These are phyloP conservation scores for Botrytis fabae DNA, from an alignment of 2,329 filamentous ascomycete genomes.

Conservation along the genomic window DNA sequence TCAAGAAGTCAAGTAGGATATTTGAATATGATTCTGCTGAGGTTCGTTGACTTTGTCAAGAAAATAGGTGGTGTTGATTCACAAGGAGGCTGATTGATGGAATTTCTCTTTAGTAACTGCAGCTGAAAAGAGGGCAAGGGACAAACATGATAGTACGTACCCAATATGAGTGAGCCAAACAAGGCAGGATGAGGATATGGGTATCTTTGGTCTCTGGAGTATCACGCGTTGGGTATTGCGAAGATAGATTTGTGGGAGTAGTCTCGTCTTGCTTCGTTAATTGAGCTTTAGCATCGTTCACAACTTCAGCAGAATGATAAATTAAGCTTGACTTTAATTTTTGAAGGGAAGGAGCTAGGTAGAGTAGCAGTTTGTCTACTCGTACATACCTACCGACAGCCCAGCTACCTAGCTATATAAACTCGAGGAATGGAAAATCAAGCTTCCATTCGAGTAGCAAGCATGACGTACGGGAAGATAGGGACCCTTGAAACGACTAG, in stretches of 20 bases:
- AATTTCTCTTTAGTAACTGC: neutral
- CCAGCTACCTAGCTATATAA: neutral
- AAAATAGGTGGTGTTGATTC: neutral
- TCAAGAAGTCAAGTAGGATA: neutral
- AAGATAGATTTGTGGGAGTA: neutral
- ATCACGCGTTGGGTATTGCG: neutral
- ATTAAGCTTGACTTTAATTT: neutral
- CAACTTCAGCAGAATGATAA: neutral
- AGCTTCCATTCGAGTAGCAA: constrained; percentile 8
- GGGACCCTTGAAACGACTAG: constrained; percentile 7
- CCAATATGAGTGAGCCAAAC: neutral
- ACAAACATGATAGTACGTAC: neutral
- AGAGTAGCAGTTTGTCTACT: neutral
- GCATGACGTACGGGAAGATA: constrained; percentile 8
- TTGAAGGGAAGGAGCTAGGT: neutral
- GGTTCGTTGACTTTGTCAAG: neutral
- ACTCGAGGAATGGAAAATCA: neutral
- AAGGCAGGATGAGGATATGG: neutral
- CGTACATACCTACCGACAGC: too few relatives aligned
- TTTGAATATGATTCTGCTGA: neutral
- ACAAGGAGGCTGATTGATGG: neutral
- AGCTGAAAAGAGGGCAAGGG: neutral
- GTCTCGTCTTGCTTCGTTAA: neutral
- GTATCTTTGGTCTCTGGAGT: neutral
- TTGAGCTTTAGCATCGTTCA: neutral